phyloP scores from a whole-genome alignment of 805 yeast genomes.

The Kuraishia molischiana region DNA sequence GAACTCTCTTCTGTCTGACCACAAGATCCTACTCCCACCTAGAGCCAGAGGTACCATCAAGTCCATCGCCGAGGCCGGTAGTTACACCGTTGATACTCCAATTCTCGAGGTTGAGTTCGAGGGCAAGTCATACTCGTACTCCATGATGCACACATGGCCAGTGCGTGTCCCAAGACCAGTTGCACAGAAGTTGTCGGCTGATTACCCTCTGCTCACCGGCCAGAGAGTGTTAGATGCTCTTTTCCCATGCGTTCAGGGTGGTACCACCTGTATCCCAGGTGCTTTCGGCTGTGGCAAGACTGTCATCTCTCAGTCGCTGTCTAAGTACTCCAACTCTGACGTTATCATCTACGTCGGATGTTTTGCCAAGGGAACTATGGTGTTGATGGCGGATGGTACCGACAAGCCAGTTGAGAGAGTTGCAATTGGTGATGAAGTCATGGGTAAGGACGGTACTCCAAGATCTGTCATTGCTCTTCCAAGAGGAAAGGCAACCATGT shows the following conservation, averaged over 20 bases:
- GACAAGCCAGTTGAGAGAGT: slow-evolving; percentile 23
- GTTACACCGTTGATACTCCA: slow-evolving; percentile 84
- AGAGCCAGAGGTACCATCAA: slow-evolving; percentile 97
- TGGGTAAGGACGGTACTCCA: slow-evolving; percentile 33
- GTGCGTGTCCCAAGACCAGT: slow-evolving; percentile 99
- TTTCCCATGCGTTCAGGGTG: slow-evolving; percentile 99
- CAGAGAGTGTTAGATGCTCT: slow-evolving; percentile 97
- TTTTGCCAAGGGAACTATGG: slow-evolving; percentile 24
- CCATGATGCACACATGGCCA: slow-evolving; percentile 99
- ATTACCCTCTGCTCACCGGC: slow-evolving; percentile 93
- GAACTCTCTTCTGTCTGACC: slow-evolving; percentile 86
- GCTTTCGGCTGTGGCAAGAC: slow-evolving; percentile 99
- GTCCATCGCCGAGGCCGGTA: slow-evolving; percentile 80
- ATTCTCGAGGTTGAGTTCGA: slow-evolving; percentile 91
- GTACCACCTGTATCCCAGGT: slow-evolving; percentile 99
- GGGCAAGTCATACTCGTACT: slow-evolving; percentile 68
- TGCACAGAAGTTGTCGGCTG: slow-evolving; percentile 86
- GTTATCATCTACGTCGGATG: slow-evolving; percentile 89
- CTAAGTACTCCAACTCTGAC: slow-evolving; percentile 96
- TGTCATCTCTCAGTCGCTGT: slow-evolving; percentile 93
- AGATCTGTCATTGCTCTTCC: slow-evolving; percentile 29
- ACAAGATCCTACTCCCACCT: slow-evolving; percentile 93
- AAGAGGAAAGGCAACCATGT: slow-evolving; percentile 33
- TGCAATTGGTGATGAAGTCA: slow-evolving; percentile 25
- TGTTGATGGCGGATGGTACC: slow-evolving; percentile 33